phyloP scores from a whole-genome alignment of 345 rosid genomes.

The Eucalyptus coolabah region DNA sequence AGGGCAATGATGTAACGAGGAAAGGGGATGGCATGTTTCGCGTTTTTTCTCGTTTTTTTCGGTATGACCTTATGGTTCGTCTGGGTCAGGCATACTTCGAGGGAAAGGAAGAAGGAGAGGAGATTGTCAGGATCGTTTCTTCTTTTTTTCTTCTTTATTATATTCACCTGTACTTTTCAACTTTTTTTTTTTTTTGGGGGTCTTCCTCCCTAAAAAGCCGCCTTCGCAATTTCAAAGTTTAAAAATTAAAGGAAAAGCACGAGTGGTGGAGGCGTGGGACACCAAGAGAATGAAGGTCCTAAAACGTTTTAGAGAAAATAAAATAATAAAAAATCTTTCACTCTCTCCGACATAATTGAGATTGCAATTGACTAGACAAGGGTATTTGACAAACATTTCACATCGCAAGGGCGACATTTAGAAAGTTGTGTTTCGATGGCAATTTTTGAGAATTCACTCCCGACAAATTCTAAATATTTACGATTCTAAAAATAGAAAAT shows the following conservation, averaged over 20 bases:
- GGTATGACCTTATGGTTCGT: neutral
- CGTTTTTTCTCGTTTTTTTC: neutral
- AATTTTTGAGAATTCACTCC: neutral
- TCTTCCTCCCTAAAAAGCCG: neutral
- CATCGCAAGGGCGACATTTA: rapidly evolving
- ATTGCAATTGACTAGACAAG: neutral
- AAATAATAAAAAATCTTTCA: neutral
- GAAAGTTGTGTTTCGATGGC: neutral
- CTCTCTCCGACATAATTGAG: neutral
- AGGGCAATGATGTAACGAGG: neutral
- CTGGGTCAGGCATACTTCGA: neutral
- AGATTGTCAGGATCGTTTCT: neutral
- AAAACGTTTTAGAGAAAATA: neutral
- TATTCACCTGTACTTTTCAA: neutral
- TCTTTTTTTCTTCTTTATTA: neutral
- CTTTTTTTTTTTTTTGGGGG: neutral
- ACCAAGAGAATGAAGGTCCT: neutral
- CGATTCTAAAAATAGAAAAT: neutral
- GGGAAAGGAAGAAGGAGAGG: neutral
- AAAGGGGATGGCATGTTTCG: neutral
- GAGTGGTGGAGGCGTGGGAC: neutral
- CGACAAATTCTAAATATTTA: neutral
- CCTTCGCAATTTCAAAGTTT: neutral
- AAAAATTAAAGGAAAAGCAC: neutral
- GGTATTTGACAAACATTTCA: neutral